Evolutionary conservation across 371 early-diverging fungal genomes (phyloP).

Genomic region (Agmasoma carcini): DNA sequence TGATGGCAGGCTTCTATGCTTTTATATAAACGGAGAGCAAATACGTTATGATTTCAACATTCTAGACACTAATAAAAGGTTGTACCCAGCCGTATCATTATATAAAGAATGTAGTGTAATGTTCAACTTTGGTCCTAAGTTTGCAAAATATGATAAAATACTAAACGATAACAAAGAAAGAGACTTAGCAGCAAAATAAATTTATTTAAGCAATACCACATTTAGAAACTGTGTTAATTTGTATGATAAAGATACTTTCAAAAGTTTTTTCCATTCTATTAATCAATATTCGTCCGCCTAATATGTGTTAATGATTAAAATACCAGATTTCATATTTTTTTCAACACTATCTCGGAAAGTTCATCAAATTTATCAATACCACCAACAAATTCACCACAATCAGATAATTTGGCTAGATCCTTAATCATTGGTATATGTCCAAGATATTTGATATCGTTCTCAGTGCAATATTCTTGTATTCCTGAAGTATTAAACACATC

Average conservation of each 20-base stretch:
- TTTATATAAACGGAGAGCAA: conserved; percentile 14
- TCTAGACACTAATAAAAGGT: neutral
- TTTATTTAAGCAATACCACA: too few species aligned
- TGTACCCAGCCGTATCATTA: conserved; percentile 14
- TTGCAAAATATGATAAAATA: conserved; percentile 3
- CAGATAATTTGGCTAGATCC: conserved; percentile 30
- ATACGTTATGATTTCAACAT: neutral
- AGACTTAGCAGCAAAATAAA: too few species aligned
- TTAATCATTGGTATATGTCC: conserved; percentile 22
- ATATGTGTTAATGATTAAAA: too few species aligned
- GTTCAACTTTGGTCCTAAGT: conserved; percentile 19
- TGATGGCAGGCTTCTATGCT: neutral
- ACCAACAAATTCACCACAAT: conserved; percentile 19
- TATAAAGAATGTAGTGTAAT: neutral
- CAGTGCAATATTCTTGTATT: conserved; percentile 26
- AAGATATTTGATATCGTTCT: conserved; percentile 21
- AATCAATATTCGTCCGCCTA: too few species aligned
- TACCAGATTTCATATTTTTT: too few species aligned
- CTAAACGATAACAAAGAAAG: too few species aligned
- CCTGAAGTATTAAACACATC: conserved; percentile 20
- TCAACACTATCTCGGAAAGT: conserved; percentile 5
- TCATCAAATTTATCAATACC: neutral
- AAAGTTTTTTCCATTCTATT: too few species aligned
- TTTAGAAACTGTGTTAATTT: too few species aligned
- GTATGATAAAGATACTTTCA: too few species aligned